Conservation (phyloP, 2,329 filamentous ascomycete genomes). For the Cordyceps fumosorosea region DNA sequence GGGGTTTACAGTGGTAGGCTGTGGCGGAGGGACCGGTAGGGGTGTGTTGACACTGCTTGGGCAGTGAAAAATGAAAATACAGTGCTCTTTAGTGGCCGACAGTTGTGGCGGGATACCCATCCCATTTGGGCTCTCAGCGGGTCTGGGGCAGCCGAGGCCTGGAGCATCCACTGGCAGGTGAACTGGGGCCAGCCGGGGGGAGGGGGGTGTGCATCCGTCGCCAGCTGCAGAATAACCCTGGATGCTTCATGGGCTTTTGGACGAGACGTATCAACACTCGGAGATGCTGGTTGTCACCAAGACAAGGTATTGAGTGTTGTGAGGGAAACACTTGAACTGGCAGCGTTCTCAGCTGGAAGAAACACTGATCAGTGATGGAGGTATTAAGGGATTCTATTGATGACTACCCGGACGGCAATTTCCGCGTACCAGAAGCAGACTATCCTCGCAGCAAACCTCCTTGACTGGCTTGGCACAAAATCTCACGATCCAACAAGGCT, state of each 20-base stretch:
- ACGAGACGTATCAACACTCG: background rate
- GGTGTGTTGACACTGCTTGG: background rate
- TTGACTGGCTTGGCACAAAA: background rate
- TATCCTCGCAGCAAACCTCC: no score
- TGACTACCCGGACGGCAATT: no score
- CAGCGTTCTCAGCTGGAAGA: no score
- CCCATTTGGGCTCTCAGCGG: background rate
- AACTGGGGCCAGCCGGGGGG: background rate
- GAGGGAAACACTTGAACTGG: no score
- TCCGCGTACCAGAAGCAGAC: no score
- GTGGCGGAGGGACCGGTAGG: background rate
- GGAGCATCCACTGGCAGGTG: background rate
- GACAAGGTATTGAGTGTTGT: no score
- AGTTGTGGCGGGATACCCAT: background rate
- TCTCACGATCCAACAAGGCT: background rate
- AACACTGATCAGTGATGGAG: no score
- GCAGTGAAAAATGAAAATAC: background rate
- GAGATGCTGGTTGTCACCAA: background rate
- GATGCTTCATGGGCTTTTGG: background rate
- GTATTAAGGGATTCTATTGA: no score
- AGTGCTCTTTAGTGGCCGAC: background rate
- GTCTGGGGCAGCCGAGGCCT: conserved; percentile 10
- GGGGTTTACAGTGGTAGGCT: background rate
- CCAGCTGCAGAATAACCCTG: background rate
- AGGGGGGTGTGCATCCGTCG: background rate